Evolutionary conservation across 2,329 filamentous ascomycete genomes (phyloP), one percentile per base, ranked within the genome.

Genomic region (Microsporum ferrugineum): DNA sequence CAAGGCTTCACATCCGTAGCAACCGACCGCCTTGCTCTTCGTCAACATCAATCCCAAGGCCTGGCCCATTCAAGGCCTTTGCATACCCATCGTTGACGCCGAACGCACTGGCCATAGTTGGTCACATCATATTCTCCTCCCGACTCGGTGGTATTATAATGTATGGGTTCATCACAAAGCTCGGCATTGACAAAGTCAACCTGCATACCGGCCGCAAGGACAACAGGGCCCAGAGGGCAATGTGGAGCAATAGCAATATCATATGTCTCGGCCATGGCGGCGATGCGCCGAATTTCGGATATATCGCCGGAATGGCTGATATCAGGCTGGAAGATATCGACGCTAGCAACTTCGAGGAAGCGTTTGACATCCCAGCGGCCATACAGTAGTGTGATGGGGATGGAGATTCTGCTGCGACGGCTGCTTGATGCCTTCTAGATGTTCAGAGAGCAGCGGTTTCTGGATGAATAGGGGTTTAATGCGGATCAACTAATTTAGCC

Each of bases 151-250:
- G 73, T 72, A 66, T 91, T 91, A 69, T 91, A 91, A 70, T 91
- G 88, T 66, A 91, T 91, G 90, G 68, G 59, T 84, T 86, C 88
- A 90, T 90, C 0, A 80, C 82, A 69, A 87, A 89, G 71, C 87
- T 90, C 23, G 79, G 79, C 23, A 76, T 82, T 7, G 73, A 76
- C 23, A 81, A 23, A 77, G 29, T 83, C 84, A 1, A 90, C 81
- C 64, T 90, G 87, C 45, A 89, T 77, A 60, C 80, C 84, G 0
- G 88, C 88, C 0, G 88, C 88, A 14, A 90, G 75, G 0, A 88
- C 86, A 57, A 91, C 86, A 0, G 88, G 87, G 0, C 88, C 88
- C 0, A 90, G 72, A 0, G 87, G 87, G 65, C 86, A 89, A 66
- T 90, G 87, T 1, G 88, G 87, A 17, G 87, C 88, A 47, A 89